phyloP scores from a whole-genome alignment of 2,329 filamentous ascomycete genomes.

The Apiospora aurea region DNA sequence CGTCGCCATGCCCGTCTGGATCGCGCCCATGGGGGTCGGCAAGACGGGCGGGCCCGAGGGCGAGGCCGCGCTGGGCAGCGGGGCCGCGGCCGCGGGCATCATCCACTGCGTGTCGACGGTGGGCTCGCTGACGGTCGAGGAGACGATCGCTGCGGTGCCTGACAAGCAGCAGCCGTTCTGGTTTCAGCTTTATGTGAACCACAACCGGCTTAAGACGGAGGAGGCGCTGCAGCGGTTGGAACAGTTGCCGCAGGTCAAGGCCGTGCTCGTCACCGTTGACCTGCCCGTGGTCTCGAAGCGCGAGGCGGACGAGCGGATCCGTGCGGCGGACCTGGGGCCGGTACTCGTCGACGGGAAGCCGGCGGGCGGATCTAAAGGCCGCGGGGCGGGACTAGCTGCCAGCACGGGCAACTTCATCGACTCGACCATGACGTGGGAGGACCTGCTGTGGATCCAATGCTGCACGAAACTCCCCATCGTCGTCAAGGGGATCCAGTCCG shows the following conservation, averaged over 20 bases:
- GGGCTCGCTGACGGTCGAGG: slow-evolving; percentile 23
- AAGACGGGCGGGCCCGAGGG: slow-evolving; percentile 28
- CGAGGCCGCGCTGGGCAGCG: slow-evolving; percentile 26
- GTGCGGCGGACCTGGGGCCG: neutral
- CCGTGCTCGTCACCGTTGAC: slow-evolving; percentile 66
- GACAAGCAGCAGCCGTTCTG: slow-evolving; percentile 24
- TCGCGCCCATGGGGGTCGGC: slow-evolving; percentile 29
- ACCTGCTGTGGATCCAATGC: slow-evolving; percentile 70
- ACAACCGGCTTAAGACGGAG: slow-evolving; percentile 27
- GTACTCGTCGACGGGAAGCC: slow-evolving; percentile 53
- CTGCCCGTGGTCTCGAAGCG: slow-evolving; percentile 64
- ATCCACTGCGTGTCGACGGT: slow-evolving; percentile 30
- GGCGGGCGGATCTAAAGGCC: slow-evolving; percentile 57
- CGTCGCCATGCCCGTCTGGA: slow-evolving; percentile 26
- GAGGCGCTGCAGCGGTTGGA: slow-evolving; percentile 21
- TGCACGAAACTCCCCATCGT: slow-evolving; percentile 63
- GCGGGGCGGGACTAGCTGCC: slow-evolving; percentile 61
- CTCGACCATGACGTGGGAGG: slow-evolving; percentile 65
- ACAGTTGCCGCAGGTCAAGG: slow-evolving; percentile 51
- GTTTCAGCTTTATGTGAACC: slow-evolving; percentile 31
- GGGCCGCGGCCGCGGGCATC: slow-evolving; percentile 23
- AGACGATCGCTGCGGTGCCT: slow-evolving; percentile 6
- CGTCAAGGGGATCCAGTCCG: slow-evolving; percentile 75
- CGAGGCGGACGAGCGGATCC: slow-evolving; percentile 53
- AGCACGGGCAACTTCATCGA: slow-evolving; percentile 66